Evolutionary conservation across 2,329 filamentous ascomycete species (phyloP).

Genomic region (Diaporthe capsici): DNA sequence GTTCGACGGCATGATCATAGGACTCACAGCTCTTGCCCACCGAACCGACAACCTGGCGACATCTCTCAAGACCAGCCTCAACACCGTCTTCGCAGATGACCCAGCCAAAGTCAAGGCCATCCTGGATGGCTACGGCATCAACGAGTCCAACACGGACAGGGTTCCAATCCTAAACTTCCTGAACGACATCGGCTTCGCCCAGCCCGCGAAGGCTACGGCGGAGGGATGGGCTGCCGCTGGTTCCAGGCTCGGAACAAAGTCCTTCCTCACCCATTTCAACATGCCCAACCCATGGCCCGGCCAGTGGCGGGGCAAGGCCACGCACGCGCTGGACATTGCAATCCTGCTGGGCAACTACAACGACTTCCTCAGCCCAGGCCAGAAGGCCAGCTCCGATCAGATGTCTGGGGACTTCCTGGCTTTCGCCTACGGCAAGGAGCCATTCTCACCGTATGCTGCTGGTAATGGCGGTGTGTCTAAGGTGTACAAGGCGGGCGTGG

Average conservation of each 20-base stretch:
- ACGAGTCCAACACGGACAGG: constrained; percentile 28
- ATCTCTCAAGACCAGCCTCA: constrained; percentile 24
- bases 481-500: constrained; percentile 38
- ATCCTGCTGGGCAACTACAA: constrained; percentile 62
- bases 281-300: constrained; percentile 63
- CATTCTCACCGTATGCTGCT: constrained; percentile 24
- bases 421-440: constrained; percentile 54
- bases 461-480: constrained; percentile 16
- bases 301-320: constrained; percentile 55
- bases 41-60: constrained; percentile 35
- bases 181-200: constrained; percentile 39
- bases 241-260: constrained; percentile 22
- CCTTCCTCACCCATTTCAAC: constrained; percentile 55
- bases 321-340: constrained; percentile 60
- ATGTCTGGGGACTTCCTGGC: constrained; percentile 56
- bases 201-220: constrained; percentile 20
- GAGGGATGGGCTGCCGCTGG: constrained; percentile 29
- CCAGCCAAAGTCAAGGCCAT: constrained; percentile 11
- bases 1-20: constrained; percentile 39
- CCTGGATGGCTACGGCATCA: constrained; percentile 28
- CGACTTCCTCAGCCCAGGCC: constrained; percentile 52
- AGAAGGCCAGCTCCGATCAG: constrained; percentile 49
- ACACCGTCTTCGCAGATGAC: constrained; percentile 31
- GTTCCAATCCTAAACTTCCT: constrained; percentile 33
- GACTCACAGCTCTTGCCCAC: constrained; percentile 13